Conservation (phyloP, 2,329 filamentous ascomycete genomes). For the Acrodontium crateriforme region DNA sequence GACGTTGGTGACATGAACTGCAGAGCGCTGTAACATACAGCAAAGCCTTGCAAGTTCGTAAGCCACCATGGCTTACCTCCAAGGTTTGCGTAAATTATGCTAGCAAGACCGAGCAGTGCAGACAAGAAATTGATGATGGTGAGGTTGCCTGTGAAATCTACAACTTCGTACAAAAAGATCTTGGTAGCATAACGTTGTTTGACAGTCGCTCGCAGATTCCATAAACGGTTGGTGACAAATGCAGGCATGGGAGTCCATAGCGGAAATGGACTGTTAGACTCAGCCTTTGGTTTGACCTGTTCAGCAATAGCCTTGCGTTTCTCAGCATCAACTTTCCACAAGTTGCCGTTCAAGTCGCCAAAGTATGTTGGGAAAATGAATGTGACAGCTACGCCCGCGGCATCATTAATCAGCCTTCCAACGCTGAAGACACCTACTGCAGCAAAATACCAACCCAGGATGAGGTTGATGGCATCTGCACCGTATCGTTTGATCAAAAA, state of each 20-base stretch:
- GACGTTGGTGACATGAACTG: slow-evolving; percentile 80
- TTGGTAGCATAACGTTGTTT: slow-evolving; percentile 39
- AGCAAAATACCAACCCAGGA: slow-evolving; percentile 74
- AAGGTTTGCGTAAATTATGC: slow-evolving; percentile 51
- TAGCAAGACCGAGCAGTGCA: slow-evolving; percentile 39
- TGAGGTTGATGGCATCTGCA: slow-evolving; percentile 64
- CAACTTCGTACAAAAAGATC: slow-evolving; percentile 34
- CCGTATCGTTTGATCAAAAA: slow-evolving; percentile 83
- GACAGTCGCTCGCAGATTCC: slow-evolving; percentile 35
- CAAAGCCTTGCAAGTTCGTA: slow-evolving; percentile 76
- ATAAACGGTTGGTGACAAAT: slow-evolving; percentile 26
- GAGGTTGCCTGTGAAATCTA: slow-evolving; percentile 36
- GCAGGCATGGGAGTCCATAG: no score
- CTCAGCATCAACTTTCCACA: slow-evolving; percentile 34
- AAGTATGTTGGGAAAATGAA: slow-evolving; percentile 65
- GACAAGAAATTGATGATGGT: slow-evolving; percentile 42
- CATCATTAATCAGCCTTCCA: slow-evolving; percentile 58
- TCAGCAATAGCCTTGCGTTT: slow-evolving; percentile 20
- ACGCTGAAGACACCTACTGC: slow-evolving; percentile 66
- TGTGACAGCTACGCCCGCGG: slow-evolving; percentile 44
- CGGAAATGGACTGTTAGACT: slow-evolving; percentile 26
- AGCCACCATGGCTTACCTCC: slow-evolving; percentile 52
- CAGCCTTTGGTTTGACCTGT: slow-evolving; percentile 2
- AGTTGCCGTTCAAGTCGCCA: slow-evolving; percentile 32
- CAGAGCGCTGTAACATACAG: slow-evolving; percentile 71